Base-by-base conservation (phyloP, 768 basidiomycete species). In the Collybia nuda region DNA sequence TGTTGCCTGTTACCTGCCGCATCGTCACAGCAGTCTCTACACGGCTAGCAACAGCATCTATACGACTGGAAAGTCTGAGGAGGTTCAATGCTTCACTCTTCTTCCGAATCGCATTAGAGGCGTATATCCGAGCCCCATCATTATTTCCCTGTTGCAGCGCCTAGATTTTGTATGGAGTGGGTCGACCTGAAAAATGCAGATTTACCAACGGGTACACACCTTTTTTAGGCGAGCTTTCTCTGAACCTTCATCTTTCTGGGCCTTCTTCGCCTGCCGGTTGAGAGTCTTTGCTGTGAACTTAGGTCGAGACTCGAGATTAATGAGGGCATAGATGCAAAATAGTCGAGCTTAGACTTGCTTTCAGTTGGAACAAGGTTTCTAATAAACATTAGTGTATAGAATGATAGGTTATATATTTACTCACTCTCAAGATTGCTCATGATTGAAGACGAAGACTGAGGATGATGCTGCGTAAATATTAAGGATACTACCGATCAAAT, bases 301-400 rank as follows among this genome's bases (percentile, higher is more conserved):
- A 32, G 6, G 23, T 19, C 8, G 44, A 7, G 11, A 28, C 9
- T 17, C 24, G 21, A n/a, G 40, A 32, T 40, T 45, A 50, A 38
- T 43, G 29, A 61, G 26, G 23, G 37, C 55, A 53, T 43, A 32
- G 42, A 21, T 28, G 19, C 19, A 57, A 47, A 58, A 58, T 52
- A 49, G 44, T 49, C 23, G 21, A 50, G 43, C 45, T 47, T 40
- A 23, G 45, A 38, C 48, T 47, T 52, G 94, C 96, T 82, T 99
- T 99, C 61, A 99, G 88, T 71, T 98, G 93, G 65, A 99, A 99
- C n/a, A 98, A 79, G 24, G 92, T 94, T 73, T 98, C 96, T 99
- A 67, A 4, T 58, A 29, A 51, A 54, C 32, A 51, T 79, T 48
- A 78, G 73, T 17, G 50, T 37, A 22, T 15, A n/a, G 19, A 12